These are phyloP conservation scores for Coemansia sp. DNA, from an alignment of 192 early-diverging fungal species.

Conservation along the genomic window DNA sequence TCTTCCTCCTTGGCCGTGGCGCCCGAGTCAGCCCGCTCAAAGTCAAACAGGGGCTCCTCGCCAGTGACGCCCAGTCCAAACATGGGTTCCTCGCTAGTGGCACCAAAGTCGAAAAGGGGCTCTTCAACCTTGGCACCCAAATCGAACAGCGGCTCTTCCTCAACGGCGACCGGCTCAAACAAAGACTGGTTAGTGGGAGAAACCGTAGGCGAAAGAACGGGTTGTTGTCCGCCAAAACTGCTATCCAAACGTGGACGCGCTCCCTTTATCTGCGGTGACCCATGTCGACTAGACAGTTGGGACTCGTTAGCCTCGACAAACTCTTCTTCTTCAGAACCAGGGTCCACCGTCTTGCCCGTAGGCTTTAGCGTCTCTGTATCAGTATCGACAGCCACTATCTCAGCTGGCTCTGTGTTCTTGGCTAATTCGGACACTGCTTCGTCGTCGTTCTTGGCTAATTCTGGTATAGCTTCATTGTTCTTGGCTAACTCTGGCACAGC, in stretches of 20 bases:
- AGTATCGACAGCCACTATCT: neutral
- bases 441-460: neutral
- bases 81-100: neutral
- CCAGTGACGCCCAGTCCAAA: neutral
- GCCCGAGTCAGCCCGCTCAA: neutral
- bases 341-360: neutral
- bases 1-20: neutral
- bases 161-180: neutral
- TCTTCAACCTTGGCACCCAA: neutral
- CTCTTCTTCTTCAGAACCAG: conserved; percentile 14
- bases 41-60: neutral
- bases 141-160: neutral
- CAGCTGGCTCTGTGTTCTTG: neutral
- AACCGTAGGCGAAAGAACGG: neutral
- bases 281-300: conserved; percentile 2
- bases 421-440: neutral
- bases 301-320: conserved; percentile 43
- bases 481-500: neutral
- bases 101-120: neutral
- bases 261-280: neutral
- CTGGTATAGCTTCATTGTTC: neutral
- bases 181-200: too few species aligned
- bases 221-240: neutral
- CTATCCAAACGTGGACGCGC: neutral
- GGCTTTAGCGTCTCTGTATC: conserved; percentile 6